Conservation (phyloP, 805 yeast genomes). For the Sungouiella blattae region DNA sequence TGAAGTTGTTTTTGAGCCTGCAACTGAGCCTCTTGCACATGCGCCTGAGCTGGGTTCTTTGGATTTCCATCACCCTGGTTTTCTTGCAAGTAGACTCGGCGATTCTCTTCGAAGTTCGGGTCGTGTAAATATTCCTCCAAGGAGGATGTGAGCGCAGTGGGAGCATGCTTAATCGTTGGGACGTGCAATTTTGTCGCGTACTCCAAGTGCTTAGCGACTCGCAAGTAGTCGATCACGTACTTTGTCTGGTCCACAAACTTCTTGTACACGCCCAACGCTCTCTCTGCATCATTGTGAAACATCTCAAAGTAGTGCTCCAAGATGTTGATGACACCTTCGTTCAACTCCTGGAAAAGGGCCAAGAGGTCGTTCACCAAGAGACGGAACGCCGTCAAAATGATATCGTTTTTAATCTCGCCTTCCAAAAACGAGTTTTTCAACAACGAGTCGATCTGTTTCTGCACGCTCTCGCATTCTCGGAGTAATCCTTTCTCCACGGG, state of each 20-base stretch:
- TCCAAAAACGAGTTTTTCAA: conserved; percentile 73
- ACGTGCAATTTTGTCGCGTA: conserved; percentile 84
- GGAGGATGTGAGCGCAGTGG: conserved; percentile 83
- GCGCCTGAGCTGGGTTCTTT: background rate
- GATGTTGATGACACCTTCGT: conserved; percentile 93
- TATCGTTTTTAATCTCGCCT: conserved; percentile 78
- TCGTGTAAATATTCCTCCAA: conserved; percentile 87
- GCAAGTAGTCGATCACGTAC: conserved; percentile 80
- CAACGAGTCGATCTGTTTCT: conserved; percentile 72
- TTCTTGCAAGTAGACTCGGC: conserved; percentile 74
- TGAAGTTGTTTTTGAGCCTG: conserved; percentile 1
- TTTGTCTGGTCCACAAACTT: conserved; percentile 82
- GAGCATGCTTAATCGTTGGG: conserved; percentile 96
- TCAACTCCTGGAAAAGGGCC: conserved; percentile 80
- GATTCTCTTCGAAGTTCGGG: conserved; percentile 75
- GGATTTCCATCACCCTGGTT: conserved; percentile 32
- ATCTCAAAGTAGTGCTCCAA: conserved; percentile 94
- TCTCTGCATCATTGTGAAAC: conserved; percentile 79
- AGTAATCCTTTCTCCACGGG: conserved; percentile 75
- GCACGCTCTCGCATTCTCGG: conserved; percentile 82
- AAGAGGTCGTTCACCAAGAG: conserved; percentile 87
- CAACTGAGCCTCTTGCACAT: background rate
- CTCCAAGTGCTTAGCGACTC: conserved; percentile 86
- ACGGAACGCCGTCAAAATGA: conserved; percentile 78
- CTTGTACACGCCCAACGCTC: conserved; percentile 81